These are phyloP conservation scores for Penicillium angulare DNA, from an alignment of 495 filamentous ascomycete species.

Conservation along the genomic window DNA sequence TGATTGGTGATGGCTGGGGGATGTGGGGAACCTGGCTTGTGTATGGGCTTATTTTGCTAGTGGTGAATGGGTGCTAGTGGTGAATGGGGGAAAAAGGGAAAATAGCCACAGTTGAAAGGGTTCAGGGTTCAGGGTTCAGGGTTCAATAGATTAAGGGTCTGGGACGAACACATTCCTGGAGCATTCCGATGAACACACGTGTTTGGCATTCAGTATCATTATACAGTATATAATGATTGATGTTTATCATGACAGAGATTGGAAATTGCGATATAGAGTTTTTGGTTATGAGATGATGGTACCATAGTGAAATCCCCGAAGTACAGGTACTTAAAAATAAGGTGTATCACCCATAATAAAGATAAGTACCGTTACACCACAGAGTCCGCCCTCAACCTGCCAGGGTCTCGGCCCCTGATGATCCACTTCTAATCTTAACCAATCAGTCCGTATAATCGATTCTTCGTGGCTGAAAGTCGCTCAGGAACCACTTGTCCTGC, in stretches of 20 bases:
- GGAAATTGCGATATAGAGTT: too few species aligned
- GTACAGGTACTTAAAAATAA: too few species aligned
- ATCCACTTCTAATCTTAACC: constrained; percentile 1
- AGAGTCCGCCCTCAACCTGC: too few species aligned
- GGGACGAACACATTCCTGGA: not conserved
- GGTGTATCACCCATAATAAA: not conserved
- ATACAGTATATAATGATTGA: not conserved
- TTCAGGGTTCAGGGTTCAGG: not conserved
- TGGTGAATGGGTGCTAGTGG: not conserved
- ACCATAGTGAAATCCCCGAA: not conserved
- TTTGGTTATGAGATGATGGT: too few species aligned
- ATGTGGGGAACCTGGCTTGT: not conserved
- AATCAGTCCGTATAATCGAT: constrained; percentile 10
- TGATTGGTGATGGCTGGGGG: not conserved
- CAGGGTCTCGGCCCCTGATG: not conserved
- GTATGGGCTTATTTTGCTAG: not conserved
- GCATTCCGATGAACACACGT: not conserved
- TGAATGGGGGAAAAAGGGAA: not conserved
- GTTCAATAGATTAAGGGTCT: not conserved
- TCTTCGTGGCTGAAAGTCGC: not conserved
- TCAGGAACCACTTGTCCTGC: constrained; percentile 19
- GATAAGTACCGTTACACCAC: not conserved
- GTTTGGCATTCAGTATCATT: not conserved
- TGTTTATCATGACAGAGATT: too few species aligned
- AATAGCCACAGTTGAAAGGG: not conserved